Conservation (phyloP, 192 early-diverging fungal species). For the Paraglomus brasilianum region DNA sequence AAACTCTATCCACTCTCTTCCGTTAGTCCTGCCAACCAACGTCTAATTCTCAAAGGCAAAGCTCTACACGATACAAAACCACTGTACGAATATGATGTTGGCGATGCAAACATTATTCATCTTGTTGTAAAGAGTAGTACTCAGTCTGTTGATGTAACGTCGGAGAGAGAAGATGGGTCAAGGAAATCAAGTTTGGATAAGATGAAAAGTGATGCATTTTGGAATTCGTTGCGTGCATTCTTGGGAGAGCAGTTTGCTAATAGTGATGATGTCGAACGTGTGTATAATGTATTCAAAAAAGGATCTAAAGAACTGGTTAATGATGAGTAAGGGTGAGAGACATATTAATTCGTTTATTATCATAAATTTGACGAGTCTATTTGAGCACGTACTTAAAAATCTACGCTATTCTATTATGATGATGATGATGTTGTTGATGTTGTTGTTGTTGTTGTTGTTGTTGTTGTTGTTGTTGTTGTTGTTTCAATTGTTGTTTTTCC, state of each 20-base stretch:
- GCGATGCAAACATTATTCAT: conserved; percentile 45
- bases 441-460: too few species aligned
- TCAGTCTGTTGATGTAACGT: neutral
- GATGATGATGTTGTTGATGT: too few species aligned
- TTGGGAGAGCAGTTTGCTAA: conserved; percentile 1
- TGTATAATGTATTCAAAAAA: conserved; percentile 7
- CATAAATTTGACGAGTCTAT: too few species aligned
- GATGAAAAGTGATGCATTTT: neutral
- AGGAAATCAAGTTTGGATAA: neutral
- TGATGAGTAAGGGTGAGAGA: too few species aligned
- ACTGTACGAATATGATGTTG: conserved; percentile 50
- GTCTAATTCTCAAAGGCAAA: conserved; percentile 62
- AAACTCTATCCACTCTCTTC: conserved; percentile 36
- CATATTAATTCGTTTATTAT: too few species aligned
- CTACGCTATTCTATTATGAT: too few species aligned
- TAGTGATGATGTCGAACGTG: conserved; percentile 1
- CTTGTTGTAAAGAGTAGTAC: conserved; percentile 49
- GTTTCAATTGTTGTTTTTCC: neutral
- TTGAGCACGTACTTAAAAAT: too few species aligned
- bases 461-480: too few species aligned
- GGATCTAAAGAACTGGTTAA: neutral
- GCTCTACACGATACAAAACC: conserved; percentile 52
- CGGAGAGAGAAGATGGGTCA: neutral
- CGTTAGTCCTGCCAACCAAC: conserved; percentile 42
- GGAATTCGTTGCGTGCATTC: neutral